Percentiles rank a stretch among this genome's conserved stretches.
Conservation (phyloP, 768 basidiomycete genomes). For the Lactarius deliciosus region DNA sequence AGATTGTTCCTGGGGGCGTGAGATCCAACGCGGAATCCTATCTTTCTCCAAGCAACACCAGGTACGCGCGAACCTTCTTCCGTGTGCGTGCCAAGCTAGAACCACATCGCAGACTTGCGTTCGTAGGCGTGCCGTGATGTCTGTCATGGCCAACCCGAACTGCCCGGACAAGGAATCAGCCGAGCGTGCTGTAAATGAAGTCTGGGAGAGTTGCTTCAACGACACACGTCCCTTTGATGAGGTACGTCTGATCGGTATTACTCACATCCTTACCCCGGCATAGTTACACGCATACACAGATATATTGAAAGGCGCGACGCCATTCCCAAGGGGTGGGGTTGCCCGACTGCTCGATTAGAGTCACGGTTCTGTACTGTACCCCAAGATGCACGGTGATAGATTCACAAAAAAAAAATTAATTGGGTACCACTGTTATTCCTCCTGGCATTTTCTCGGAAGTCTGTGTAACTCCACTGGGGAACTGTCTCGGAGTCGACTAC, state of each 20-base stretch:
- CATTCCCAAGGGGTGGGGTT: neutral
- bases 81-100: conserved; percentile 22
- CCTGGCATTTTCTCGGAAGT: neutral
- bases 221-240: conserved; percentile 98
- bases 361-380: neutral
- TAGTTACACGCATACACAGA: conserved; percentile 6
- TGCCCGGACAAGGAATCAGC: conserved; percentile 78
- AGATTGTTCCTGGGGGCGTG: conserved; percentile 85
- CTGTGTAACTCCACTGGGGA: neutral
- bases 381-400: neutral
- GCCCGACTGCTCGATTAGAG: neutral
- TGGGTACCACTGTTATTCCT: neutral
- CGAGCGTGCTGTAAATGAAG: conserved; percentile 90
- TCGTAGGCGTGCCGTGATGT: conserved; percentile 79
- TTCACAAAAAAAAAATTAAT: neutral
- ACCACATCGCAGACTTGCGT: conserved; percentile 69
- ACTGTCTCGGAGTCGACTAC: neutral
- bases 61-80: conserved; percentile 42
- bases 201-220: conserved; percentile 94
- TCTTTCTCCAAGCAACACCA: conserved; percentile 93
- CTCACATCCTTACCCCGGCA: neutral
- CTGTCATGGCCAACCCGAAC: conserved; percentile 75
- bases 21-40: conserved; percentile 73
- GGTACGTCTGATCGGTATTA: conserved; percentile 44
- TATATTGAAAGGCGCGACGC: neutral